These are phyloP conservation scores for Emergomyces pasteurianus DNA, from an alignment of 2,329 filamentous ascomycete species.

Conservation along the genomic window DNA sequence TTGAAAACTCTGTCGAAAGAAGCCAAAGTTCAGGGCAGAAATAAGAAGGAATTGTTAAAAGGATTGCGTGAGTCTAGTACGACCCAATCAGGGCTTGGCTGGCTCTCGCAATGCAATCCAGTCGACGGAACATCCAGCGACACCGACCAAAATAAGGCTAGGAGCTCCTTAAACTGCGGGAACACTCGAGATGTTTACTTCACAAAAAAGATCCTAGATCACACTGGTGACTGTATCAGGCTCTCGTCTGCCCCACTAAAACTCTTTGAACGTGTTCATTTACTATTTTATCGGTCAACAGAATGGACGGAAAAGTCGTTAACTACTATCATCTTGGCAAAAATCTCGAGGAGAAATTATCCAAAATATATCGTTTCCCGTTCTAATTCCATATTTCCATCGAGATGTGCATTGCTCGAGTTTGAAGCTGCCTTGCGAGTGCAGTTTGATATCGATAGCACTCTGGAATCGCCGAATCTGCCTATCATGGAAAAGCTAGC, in stretches of 20 bases:
- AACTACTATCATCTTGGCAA: constrained; percentile 85
- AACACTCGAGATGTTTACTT: constrained; percentile 64
- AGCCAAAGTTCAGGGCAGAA: constrained; percentile 74
- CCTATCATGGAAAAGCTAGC: constrained; percentile 54
- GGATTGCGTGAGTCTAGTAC: constrained; percentile 64
- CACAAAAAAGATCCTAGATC: constrained; percentile 60
- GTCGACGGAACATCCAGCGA: constrained; percentile 46
- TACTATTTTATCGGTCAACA: constrained; percentile 91
- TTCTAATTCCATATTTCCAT: constrained; percentile 77
- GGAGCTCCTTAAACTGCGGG: constrained; percentile 25
- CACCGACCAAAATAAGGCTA: constrained; percentile 27
- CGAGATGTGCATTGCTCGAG: constrained; percentile 63
- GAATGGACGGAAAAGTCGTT: constrained; percentile 97
- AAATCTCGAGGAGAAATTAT: constrained; percentile 78
- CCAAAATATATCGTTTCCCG: constrained; percentile 83
- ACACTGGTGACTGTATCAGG: constrained; percentile 72
- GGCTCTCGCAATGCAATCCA: constrained; percentile 53
- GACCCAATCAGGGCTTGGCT: constrained; percentile 63
- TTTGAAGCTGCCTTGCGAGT: constrained; percentile 78
- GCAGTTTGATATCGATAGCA: constrained; percentile 67
- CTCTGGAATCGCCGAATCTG: constrained; percentile 67
- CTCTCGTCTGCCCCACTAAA: constrained; percentile 61
- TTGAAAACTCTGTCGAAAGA: constrained; percentile 75
- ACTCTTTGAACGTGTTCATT: constrained; percentile 84
- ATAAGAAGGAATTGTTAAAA: constrained; percentile 65